Conservation (phyloP, 495 filamentous ascomycete species). For the Penicillium malachiteum region DNA sequence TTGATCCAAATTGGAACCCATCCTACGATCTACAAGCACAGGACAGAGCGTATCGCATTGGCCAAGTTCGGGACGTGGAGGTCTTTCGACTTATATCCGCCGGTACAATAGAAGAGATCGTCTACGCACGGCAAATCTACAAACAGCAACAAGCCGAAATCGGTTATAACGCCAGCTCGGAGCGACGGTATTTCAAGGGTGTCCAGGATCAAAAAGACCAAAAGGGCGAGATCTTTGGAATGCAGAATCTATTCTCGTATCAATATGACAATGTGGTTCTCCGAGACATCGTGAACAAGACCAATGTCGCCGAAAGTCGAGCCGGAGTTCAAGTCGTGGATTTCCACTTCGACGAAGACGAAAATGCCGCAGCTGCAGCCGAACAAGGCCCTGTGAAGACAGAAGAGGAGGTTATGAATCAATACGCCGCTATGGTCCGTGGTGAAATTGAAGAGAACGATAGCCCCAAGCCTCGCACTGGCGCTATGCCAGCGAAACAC, state of each 20-base stretch:
- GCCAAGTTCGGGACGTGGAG: conserved; percentile 89
- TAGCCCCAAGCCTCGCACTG: conserved; percentile 19
- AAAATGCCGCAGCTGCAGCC: conserved; percentile 34
- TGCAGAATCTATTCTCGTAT: conserved; percentile 83
- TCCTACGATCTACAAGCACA: conserved; percentile 92
- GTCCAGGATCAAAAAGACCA: conserved; percentile 78
- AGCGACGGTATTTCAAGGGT: conserved; percentile 93
- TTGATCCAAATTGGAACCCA: conserved; percentile 98
- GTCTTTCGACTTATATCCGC: conserved; percentile 92
- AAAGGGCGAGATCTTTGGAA: conserved; percentile 93
- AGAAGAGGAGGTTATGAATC: conserved; percentile 65
- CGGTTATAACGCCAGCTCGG: conserved; percentile 87
- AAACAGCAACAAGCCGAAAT: conserved; percentile 99
- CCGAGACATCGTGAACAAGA: conserved; percentile 93
- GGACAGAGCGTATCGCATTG: conserved; percentile 94
- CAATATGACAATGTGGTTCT: conserved; percentile 77
- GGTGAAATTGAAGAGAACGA: conserved; percentile 43
- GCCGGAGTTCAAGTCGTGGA: conserved; percentile 79
- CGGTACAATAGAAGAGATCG: conserved; percentile 95
- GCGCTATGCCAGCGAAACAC: conserved; percentile 42
- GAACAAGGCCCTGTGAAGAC: conserved; percentile 14
- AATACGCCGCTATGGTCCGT: conserved; percentile 70
- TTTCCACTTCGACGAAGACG: conserved; percentile 64
- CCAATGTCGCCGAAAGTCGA: conserved; percentile 90
- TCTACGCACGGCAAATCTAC: conserved; percentile 96